Evolutionary conservation across 139 green algal genomes (phyloP).

Genomic region (Chlorella sp.): DNA sequence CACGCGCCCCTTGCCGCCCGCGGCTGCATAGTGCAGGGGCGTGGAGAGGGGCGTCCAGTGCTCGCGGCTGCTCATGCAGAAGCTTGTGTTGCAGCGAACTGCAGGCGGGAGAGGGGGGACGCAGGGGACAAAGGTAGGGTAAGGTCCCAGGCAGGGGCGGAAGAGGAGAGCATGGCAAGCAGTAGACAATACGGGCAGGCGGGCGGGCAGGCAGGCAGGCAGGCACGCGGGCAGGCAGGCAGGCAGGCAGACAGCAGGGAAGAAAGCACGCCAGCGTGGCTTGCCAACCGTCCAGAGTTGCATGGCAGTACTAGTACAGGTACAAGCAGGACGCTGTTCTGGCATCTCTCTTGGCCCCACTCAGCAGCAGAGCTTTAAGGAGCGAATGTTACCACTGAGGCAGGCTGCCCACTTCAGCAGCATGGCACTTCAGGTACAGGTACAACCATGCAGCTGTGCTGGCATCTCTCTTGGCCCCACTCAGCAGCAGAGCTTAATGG

Average conservation of each 20-base stretch:
- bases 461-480: no score
- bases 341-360: no score
- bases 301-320: no score
- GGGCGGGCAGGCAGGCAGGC: no score
- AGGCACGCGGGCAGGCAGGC: no score
- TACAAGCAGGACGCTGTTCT: neutral
- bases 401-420: slow-evolving; percentile 19
- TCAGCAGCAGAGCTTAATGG: neutral
- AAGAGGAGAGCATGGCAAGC: neutral
- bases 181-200: neutral
- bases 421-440: no score
- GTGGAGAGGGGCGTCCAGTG: slow-evolving; percentile 33
- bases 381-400: slow-evolving; percentile 5
- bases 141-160: neutral
- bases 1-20: neutral
- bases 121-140: neutral
- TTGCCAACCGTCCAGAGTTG: no score
- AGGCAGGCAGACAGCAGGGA: no score
- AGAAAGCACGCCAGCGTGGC: no score
- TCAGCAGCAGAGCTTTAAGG: neutral
- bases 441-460: neutral
- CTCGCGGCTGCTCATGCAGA: neutral
- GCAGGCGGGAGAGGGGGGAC: neutral
- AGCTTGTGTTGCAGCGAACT: slow-evolving; percentile 26
- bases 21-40: slow-evolving; percentile 42